A percentile compares a stretch with the other conserved stretches of the same genome.
Evolutionary conservation across 2,329 filamentous ascomycete genomes (phyloP).

Genomic region (Scolecobasidium constrictum): DNA sequence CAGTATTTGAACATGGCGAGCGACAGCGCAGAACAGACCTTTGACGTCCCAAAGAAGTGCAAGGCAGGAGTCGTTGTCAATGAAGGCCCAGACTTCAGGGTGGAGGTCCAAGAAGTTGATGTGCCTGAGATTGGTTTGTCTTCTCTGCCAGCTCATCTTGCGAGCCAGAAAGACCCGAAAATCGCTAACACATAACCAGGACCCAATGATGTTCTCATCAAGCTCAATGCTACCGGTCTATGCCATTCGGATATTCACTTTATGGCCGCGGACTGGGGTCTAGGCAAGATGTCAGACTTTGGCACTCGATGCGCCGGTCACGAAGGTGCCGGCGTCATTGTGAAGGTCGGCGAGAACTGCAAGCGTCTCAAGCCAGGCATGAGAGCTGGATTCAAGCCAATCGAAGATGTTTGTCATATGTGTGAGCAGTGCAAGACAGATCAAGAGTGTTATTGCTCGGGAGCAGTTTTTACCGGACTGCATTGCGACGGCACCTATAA

Average conservation of each 20-base stretch:
- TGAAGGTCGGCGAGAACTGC: constrained; percentile 29
- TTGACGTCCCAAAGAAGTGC: constrained; percentile 37
- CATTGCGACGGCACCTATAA: constrained; percentile 25
- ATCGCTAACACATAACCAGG: constrained; percentile 14
- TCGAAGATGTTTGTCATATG: constrained; percentile 27
- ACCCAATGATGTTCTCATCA: constrained; percentile 31
- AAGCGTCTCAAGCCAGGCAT: constrained; percentile 30
- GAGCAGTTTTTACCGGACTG: constrained; percentile 18
- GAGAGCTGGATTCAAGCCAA: constrained; percentile 31
- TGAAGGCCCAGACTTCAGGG: constrained; percentile 37
- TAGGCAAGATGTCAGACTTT: constrained; percentile 26
- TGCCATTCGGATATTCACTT: constrained; percentile 34
- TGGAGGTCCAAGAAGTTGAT: constrained; percentile 35
- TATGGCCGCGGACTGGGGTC: constrained; percentile 29
- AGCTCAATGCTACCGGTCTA: constrained; percentile 33
- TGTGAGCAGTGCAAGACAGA: constrained; percentile 29
- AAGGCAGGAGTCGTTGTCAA: constrained; percentile 43
- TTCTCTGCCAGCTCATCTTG: neutral
- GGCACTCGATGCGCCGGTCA: constrained; percentile 31
- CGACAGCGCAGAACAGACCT: constrained; percentile 10
- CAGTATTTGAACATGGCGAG: neutral
- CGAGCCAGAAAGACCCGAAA: neutral
- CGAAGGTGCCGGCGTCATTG: constrained; percentile 32
- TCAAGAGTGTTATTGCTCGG: constrained; percentile 26
- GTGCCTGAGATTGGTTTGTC: constrained; percentile 35